Percentiles rank a stretch among this genome's conserved stretches.
phyloP scores from a whole-genome alignment of 78 protist genomes.

The Diacronema lutheri region DNA sequence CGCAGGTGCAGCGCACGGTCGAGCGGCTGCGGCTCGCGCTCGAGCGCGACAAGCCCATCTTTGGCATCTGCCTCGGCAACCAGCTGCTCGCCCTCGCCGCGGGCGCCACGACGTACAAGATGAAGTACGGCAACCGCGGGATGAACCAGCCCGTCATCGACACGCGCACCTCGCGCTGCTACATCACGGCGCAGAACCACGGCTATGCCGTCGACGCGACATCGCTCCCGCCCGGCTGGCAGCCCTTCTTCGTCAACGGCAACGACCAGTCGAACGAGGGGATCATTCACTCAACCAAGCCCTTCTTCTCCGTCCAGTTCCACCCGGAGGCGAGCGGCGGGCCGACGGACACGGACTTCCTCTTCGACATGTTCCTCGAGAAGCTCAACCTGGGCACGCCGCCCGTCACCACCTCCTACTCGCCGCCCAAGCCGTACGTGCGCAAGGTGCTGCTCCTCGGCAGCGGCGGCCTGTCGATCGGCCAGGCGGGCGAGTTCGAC shows the following conservation, averaged over 20 bases:
- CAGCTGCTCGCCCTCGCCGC: slow-evolving; percentile 86
- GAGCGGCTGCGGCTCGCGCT: slow-evolving; percentile 62
- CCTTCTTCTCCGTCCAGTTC: slow-evolving; percentile 92
- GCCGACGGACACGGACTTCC: slow-evolving; percentile 91
- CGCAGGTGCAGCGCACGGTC: slow-evolving; percentile 48
- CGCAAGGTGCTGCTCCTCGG: slow-evolving; percentile 87
- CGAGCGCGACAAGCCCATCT: slow-evolving; percentile 52
- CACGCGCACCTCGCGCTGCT: slow-evolving; percentile 64
- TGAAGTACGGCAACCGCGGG: slow-evolving; percentile 94
- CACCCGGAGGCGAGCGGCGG: slow-evolving; percentile 97
- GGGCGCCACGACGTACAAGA: slow-evolving; percentile 70
- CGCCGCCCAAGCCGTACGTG: neutral
- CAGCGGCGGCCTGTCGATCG: slow-evolving; percentile 95
- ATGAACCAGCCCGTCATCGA: slow-evolving; percentile 89
- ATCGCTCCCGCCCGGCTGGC: slow-evolving; percentile 86
- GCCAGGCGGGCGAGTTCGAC: slow-evolving; percentile 99
- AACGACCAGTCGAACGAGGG: slow-evolving; percentile 95
- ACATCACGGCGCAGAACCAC: slow-evolving; percentile 89
- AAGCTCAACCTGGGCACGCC: neutral
- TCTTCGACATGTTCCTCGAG: slow-evolving; percentile 82
- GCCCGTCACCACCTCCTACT: neutral
- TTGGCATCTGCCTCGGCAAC: slow-evolving; percentile 96
- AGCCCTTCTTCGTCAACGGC: slow-evolving; percentile 84
- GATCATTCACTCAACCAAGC: slow-evolving; percentile 74
- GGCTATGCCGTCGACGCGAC: slow-evolving; percentile 85